These are phyloP conservation scores for Solanum lycopersicoides DNA, from an alignment of 257 asterid genomes.

Conservation along the genomic window DNA sequence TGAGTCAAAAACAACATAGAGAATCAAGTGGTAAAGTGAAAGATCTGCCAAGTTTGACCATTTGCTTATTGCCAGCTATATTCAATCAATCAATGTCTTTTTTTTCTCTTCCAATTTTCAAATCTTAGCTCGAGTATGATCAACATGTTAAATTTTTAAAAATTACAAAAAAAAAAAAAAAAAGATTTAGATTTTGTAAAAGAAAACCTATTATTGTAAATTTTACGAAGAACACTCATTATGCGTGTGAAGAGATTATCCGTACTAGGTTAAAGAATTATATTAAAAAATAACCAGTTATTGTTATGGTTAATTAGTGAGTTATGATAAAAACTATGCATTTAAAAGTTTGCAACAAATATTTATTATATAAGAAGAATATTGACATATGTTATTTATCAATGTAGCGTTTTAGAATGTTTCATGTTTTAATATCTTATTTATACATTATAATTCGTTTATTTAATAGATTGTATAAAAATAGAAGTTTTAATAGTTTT, in stretches of 20 bases:
- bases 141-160: not conserved
- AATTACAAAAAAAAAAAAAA: no score
- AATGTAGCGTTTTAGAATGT: fast-evolving
- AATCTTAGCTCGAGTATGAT: not conserved
- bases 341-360: no score
- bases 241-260: not conserved
- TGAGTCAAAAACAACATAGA: not conserved
- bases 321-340: not conserved
- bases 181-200: no score
- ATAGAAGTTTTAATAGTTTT: no score
- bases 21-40: not conserved
- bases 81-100: not conserved
- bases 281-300: no score
- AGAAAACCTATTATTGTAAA: no score
- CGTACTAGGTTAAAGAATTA: no score
- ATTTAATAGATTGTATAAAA: no score
- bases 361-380: no score
- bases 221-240: not conserved
- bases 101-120: not conserved
- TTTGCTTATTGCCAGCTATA: constrained; percentile 8
- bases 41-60: constrained; percentile 7
- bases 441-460: no score
- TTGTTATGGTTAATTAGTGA: fast-evolving
- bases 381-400: no score
- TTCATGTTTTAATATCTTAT: not conserved